Percentiles rank a stretch among this genome's conserved stretches.
phyloP scores from a whole-genome alignment of 257 asterid species.

The Marsdenia floribunda region DNA sequence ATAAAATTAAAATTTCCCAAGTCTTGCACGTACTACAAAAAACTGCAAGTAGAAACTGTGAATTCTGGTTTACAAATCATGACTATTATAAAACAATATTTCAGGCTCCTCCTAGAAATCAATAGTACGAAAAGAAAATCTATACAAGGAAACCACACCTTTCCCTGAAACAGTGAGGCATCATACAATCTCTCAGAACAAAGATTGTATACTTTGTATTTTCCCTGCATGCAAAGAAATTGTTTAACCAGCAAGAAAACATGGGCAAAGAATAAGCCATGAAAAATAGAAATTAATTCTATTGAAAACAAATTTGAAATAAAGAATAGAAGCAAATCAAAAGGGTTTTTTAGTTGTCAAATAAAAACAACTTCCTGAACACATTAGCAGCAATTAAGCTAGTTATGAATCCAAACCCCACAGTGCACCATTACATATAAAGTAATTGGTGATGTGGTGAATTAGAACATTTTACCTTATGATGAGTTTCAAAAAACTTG shows the following conservation, averaged over 20 bases:
- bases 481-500: constrained; percentile 94
- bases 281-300: not conserved
- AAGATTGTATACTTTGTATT: constrained; percentile 93
- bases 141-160: constrained; percentile 39
- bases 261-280: not conserved
- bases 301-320: not conserved
- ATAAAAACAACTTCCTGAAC: not conserved
- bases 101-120: not conserved
- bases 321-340: not conserved
- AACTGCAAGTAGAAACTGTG: not conserved
- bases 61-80: not conserved
- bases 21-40: not conserved
- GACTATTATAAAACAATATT: not conserved
- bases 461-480: constrained; percentile 43
- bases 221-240: constrained; percentile 49
- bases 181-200: constrained; percentile 95
- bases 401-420: not conserved
- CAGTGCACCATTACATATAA: not conserved
- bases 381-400: not conserved
- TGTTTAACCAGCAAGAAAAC: not conserved
- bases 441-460: not conserved
- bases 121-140: not conserved
- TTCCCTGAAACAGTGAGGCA: constrained; percentile 93
- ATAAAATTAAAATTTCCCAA: not conserved
- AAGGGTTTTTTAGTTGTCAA: not conserved